A percentile compares a stretch with the other conserved stretches of the same genome.
Evolutionary conservation across 495 filamentous ascomycete species (phyloP).

Genomic region (Penicillium silybi): DNA sequence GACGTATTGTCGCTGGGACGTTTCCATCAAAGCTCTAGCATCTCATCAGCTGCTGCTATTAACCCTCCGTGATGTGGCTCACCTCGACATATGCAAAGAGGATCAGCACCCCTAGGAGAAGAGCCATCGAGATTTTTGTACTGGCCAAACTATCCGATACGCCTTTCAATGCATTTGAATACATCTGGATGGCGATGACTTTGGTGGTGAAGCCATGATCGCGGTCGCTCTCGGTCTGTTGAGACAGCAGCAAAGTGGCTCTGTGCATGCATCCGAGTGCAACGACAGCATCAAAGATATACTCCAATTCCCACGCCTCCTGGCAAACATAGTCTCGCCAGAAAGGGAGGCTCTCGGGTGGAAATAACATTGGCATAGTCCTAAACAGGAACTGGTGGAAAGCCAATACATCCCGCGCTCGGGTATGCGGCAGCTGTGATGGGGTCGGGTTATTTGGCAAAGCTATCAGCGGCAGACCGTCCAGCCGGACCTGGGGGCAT

Average conservation of each 20-base stretch:
- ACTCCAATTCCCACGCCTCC: conserved; percentile 8
- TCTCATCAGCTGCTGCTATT: neutral
- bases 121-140: neutral
- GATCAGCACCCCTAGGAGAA: conserved; percentile 5
- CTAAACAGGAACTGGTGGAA: conserved; percentile 8
- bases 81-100: conserved; percentile 11
- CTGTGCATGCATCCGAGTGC: conserved; percentile 11
- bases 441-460: conserved; percentile 4
- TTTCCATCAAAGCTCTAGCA: conserved; percentile 2
- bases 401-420: conserved; percentile 7
- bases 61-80: too few relatives aligned
- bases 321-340: conserved; percentile 11
- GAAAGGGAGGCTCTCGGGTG: neutral
- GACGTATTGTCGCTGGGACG: conserved; percentile 6
- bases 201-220: conserved; percentile 6
- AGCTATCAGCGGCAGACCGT: conserved; percentile 4
- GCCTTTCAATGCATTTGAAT: conserved; percentile 3
- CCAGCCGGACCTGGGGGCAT: neutral
- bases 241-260: conserved; percentile 5
- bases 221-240: neutral
- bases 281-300: conserved; percentile 4
- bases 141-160: conserved; percentile 1
- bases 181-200: conserved; percentile 4
- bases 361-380: neutral
- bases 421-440: conserved; percentile 7